Percentiles rank a stretch among this genome's conserved stretches.
phyloP scores from a whole-genome alignment of 305 asterid genomes.

The Rubia occidens region DNA sequence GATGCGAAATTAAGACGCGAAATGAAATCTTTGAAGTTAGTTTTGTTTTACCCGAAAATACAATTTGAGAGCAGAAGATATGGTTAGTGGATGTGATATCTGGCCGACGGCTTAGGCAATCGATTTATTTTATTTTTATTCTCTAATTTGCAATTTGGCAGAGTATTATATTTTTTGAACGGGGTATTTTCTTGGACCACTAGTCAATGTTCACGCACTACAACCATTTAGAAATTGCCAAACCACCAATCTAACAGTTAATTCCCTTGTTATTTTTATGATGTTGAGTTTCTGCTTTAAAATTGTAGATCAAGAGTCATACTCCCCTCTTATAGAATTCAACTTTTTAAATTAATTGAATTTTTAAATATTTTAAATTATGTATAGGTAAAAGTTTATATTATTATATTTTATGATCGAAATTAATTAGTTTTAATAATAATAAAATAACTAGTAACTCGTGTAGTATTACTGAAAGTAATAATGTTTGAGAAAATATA shows the following conservation, averaged over 20 bases:
- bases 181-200: not conserved
- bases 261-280: too few relatives aligned
- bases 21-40: not conserved
- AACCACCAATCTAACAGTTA: not conserved
- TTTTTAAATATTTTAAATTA: too few relatives aligned
- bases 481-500: too few relatives aligned
- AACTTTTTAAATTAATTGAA: too few relatives aligned
- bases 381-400: too few relatives aligned
- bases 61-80: not conserved
- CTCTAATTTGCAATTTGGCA: not conserved
- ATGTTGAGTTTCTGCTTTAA: too few relatives aligned
- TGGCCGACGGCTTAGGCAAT: constrained; percentile 3
- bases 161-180: not conserved
- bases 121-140: not conserved
- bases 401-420: too few relatives aligned
- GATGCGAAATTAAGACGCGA: not conserved
- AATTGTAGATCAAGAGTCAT: too few relatives aligned
- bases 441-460: too few relatives aligned
- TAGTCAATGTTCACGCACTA: not conserved
- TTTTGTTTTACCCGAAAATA: constrained; percentile 18
- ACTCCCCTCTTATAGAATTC: too few relatives aligned
- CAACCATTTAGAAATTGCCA: not conserved
- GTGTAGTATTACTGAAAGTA: too few relatives aligned
- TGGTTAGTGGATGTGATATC: not conserved
- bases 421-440: too few relatives aligned